Evolutionary conservation across 2,329 filamentous ascomycete species (phyloP), one percentile per base, ranked within the genome.

Genomic region (Geoglossum cookeanum): DNA sequence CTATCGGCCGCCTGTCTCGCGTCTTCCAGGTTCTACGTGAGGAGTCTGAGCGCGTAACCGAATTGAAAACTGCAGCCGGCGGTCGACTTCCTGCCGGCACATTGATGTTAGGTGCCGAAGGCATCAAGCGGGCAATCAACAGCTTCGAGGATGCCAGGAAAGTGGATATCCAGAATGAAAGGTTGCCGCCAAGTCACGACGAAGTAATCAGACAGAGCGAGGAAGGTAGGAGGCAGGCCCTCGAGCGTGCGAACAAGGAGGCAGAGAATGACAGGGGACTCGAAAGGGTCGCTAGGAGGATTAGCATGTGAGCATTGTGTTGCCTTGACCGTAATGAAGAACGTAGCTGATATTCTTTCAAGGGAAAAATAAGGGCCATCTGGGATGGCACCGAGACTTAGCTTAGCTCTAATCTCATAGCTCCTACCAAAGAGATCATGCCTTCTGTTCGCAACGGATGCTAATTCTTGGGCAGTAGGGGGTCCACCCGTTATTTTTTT

Each of bases 21-120:
- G 92, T 98, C 60, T 98, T 98, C 83, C 92, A 98, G 70, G 92
- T 98, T 55, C 73, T 98, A 64, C 88, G 92, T 66, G 92, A 98
- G 72, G 92, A 98, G 72, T 94, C 90, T 1, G 92, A 98, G 75
- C 82, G 85, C 65, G 90, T 98, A 58, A 96, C 91, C 44, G 92
- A 98, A 71, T 81, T 98, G 70, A 98, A 98, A 80, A 97, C 91
- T 51, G 91, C 90, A 49, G 85, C 89, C 60, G 92, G 92, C 63
- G 92, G 92, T 59, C 83, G 90, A 66, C 78, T 98, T 61, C 92
- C 92, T 1, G 89, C 90, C 5, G 92, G 92, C 58, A 98, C 92
- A 4, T 83, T 98, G 60, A 97, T 98, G 92, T 79, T 97, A 56
- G 92, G 92, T 59, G 91, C 92, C 0, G 92, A 98, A 72, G 92